Conservation (phyloP, 768 basidiomycete genomes). For the Amanita rubescens region DNA sequence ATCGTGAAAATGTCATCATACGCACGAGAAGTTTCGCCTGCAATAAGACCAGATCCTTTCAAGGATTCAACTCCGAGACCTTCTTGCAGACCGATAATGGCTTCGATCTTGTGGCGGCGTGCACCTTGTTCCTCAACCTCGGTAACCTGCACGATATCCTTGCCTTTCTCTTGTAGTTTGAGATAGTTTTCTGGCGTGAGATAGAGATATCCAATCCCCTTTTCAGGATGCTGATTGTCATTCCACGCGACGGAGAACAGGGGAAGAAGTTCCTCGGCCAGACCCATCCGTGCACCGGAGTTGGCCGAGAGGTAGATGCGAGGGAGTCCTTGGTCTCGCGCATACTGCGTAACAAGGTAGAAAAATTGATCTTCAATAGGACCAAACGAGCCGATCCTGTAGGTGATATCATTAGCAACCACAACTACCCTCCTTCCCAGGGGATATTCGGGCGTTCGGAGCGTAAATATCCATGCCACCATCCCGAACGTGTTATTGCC, state of each 20-base stretch:
- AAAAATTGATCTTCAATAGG: slow-evolving; percentile 96
- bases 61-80: slow-evolving; percentile 96
- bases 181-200: slow-evolving; percentile 88
- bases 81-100: slow-evolving; percentile 95
- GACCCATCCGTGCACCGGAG: slow-evolving; percentile 93
- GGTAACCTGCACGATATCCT: slow-evolving; percentile 67
- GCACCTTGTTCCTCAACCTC: slow-evolving; percentile 87
- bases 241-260: slow-evolving; percentile 93
- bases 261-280: slow-evolving; percentile 86
- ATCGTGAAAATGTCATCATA: slow-evolving; percentile 99
- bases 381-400: slow-evolving; percentile 97
- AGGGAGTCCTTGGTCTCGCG: slow-evolving; percentile 80
- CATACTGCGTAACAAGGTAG: slow-evolving; percentile 89
- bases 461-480: slow-evolving; percentile 95
- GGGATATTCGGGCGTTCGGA: slow-evolving; percentile 89
- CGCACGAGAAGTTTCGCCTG: slow-evolving; percentile 95
- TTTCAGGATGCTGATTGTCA: slow-evolving; percentile 74
- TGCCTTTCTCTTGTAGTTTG: slow-evolving; percentile 82
- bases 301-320: slow-evolving; percentile 98
- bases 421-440: slow-evolving; percentile 82
- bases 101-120: slow-evolving; percentile 87
- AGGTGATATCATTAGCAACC: slow-evolving; percentile 97
- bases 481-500: slow-evolving; percentile 96
- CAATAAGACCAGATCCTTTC: slow-evolving; percentile 95
- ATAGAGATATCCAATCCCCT: slow-evolving; percentile 94